Base-by-base conservation (phyloP, 305 asterid species). In the Solanum hybrid region DNA sequence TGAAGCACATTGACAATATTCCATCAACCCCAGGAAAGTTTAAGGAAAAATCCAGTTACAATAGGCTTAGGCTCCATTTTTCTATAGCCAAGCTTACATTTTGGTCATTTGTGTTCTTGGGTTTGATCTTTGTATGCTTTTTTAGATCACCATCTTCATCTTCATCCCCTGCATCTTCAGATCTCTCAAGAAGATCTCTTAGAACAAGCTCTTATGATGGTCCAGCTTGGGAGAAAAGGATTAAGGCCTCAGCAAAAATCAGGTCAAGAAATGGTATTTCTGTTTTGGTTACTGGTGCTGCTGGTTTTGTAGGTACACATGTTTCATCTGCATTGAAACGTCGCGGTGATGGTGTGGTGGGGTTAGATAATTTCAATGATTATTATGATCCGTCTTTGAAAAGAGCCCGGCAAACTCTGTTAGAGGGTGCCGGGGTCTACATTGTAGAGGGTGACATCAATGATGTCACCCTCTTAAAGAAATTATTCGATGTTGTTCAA, bases 301-400 rank as follows among this genome's bases (percentile, higher is more conserved):
- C 98, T 64, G 98, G 99, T 69, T 97, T 97, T 77, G 99, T 97
- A 5, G 99, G 98, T 5, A 95, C 98, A 27, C 99, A 97, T 71
- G 98, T 95, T 89, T 96, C 98, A 27, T 90, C 95, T 86, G 98
- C 99, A 80, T 95, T 97, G 35, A 97, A 95, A 90, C 95, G 99
- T 40, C 97, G 99, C 0, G 98, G 99, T 1, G 98, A 97, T 87
- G 99, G 99, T 75, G 98, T 97, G 31, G 38, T 97, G 71, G 99
- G 99, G 80, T 90, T 96, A 24, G 99, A 97, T 84, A 94, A 93
- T 93, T 96, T 97, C 94, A 97, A 97, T 46, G 93, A 92, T 79
- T 97, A 97, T 86, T 97, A 97, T 75, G 99, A 97, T 93, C 95
- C 96, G 1, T 88, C 98, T 7, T 92, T 97, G 42, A 97, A 97